These are phyloP conservation scores for Sarocladium kiliense DNA, from an alignment of 2,329 filamentous ascomycete species.

Conservation along the genomic window DNA sequence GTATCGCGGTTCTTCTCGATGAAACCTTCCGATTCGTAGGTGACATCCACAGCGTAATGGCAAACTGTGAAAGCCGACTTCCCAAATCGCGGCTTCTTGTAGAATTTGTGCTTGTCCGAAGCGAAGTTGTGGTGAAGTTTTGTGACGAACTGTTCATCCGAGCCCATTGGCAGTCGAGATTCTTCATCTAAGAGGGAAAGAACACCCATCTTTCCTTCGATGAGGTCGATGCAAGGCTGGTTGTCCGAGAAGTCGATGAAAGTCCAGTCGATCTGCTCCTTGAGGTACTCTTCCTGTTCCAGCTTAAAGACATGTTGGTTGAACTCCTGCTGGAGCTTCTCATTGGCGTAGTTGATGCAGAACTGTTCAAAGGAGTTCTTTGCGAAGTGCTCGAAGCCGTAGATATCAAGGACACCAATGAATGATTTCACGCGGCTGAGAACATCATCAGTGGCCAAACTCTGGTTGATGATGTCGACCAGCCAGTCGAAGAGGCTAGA, in stretches of 20 bases:
- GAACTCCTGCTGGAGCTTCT: conserved; percentile 98
- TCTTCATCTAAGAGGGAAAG: conserved; percentile 92
- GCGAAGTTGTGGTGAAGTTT: conserved; percentile 95
- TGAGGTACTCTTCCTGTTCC: conserved; percentile 95
- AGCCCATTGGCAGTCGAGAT: conserved; percentile 92
- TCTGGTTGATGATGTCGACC: conserved; percentile 92
- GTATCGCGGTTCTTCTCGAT: conserved; percentile 99
- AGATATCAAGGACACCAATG: conserved; percentile 98
- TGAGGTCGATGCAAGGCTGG: conserved; percentile 96
- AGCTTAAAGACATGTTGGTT: conserved; percentile 99
- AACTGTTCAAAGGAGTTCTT: conserved; percentile 99
- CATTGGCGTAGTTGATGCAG: conserved; percentile 99
- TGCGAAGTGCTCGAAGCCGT: conserved; percentile 97
- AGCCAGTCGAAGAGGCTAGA: conserved; percentile 98
- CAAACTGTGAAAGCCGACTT: conserved; percentile 97
- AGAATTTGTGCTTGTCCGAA: conserved; percentile 88
- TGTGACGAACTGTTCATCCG: conserved; percentile 92
- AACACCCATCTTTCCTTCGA: conserved; percentile 94
- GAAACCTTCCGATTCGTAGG: conserved; percentile 97
- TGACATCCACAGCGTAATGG: conserved; percentile 96
- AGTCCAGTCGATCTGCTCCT: conserved; percentile 97
- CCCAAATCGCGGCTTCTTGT: conserved; percentile 97
- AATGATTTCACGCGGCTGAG: conserved; percentile 79
- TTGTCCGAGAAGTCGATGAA: conserved; percentile 99
- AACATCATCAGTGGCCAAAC: conserved; percentile 84